Evolutionary conservation across 306 rosid species (phyloP).

Genomic region (Calophaca sinica): DNA sequence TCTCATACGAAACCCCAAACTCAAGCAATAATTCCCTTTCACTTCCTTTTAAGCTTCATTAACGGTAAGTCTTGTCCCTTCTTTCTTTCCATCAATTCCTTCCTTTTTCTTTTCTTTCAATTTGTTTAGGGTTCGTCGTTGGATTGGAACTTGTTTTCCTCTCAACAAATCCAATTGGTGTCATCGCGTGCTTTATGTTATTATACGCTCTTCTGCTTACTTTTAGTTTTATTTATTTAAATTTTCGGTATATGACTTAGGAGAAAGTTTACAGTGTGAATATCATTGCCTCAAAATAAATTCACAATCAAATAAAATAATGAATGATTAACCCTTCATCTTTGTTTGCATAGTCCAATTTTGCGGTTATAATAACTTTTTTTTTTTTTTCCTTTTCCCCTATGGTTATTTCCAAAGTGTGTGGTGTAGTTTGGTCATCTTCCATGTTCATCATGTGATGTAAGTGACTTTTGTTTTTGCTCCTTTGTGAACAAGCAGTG

Average conservation of each 20-base stretch:
- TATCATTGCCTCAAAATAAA: conserved; percentile 6
- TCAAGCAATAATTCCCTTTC: not conserved
- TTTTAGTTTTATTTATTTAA: not conserved
- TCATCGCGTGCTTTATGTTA: not conserved
- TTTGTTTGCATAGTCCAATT: not conserved
- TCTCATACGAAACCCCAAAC: not conserved
- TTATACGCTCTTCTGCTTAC: not conserved
- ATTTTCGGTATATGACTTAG: not conserved
- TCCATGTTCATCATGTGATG: not conserved
- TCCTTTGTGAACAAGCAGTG: conserved; percentile 12
- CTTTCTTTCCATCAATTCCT: not conserved
- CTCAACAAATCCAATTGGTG: not conserved
- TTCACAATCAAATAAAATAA: not conserved
- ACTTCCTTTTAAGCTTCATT: not conserved
- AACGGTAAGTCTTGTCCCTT: not conserved
- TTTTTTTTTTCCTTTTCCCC: no score
- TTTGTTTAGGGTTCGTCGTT: not conserved
- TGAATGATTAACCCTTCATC: not conserved
- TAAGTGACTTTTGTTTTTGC: conserved; percentile 16
- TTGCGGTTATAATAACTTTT: not conserved
- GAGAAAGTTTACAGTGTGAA: not conserved
- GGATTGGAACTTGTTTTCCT: not conserved
- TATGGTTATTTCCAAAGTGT: not conserved
- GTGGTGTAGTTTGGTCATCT: not conserved
- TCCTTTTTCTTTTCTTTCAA: not conserved